Percentiles rank a stretch among this genome's conserved stretches.
Conservation (phyloP, 129 eudicot species). For the carrot (Daucus carota) region DH1_v3.0 NC_030384.2:33622001-33622500, state of each 20-base stretch:
- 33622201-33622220: too few relatives aligned
- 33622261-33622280: background rate
- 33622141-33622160: slow-evolving; percentile 22
- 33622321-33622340: background rate
- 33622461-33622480: background rate
- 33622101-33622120: background rate
- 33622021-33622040: background rate
- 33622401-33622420: background rate
- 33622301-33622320: background rate
- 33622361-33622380: background rate
- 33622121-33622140: background rate
- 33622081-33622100: background rate
- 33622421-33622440: background rate
- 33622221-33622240: too few relatives aligned
- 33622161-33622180: too few relatives aligned
- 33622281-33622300: background rate
- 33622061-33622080: background rate
- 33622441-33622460: background rate
- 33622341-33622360: background rate
- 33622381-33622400: background rate
- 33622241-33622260: too few relatives aligned
- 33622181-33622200: too few relatives aligned
- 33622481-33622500: background rate
- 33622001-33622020: slow-evolving; percentile 4
- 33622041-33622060: background rate